Percentiles rank a stretch among this genome's conserved stretches.
Conservation (phyloP, 805 yeast species). For the Yarrowia osloensis region DNA sequence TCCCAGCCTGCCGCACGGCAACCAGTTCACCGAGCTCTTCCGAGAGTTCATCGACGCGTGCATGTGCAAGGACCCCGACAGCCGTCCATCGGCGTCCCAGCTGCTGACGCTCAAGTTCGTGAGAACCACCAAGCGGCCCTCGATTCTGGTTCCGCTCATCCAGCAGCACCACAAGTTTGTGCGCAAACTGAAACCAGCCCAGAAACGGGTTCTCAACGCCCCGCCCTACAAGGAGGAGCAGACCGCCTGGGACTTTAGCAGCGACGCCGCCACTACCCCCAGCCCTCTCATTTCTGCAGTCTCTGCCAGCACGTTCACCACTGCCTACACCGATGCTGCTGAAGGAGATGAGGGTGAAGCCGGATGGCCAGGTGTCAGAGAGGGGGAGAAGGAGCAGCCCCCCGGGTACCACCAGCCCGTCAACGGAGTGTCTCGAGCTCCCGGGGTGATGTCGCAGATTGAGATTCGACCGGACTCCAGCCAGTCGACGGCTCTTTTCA, state of each 20-base stretch:
- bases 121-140: conserved; percentile 39
- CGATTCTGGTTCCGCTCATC: conserved; percentile 25
- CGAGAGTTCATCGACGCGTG: conserved; percentile 65
- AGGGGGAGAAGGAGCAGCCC: background rate
- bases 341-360: background rate
- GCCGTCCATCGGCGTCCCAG: conserved; percentile 76
- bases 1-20: conserved; percentile 58
- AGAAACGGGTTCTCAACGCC: conserved; percentile 7
- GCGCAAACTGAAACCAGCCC: background rate
- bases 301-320: background rate
- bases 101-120: conserved; percentile 82
- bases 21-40: conserved; percentile 48
- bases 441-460: background rate
- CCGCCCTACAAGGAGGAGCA: conserved; percentile 15
- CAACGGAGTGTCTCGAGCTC: background rate
- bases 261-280: background rate
- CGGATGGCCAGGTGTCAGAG: background rate
- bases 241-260: conserved; percentile 17
- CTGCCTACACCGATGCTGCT: background rate
- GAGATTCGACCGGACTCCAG: conserved; percentile 7
- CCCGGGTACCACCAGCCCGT: background rate
- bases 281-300: background rate
- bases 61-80: conserved; percentile 62
- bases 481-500: background rate
- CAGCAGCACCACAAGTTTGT: conserved; percentile 19